Percentiles rank a stretch among this genome's conserved stretches.
phyloP scores from a whole-genome alignment of 176 grass and related monocot genomes.

The Aegilops bicornis region DNA sequence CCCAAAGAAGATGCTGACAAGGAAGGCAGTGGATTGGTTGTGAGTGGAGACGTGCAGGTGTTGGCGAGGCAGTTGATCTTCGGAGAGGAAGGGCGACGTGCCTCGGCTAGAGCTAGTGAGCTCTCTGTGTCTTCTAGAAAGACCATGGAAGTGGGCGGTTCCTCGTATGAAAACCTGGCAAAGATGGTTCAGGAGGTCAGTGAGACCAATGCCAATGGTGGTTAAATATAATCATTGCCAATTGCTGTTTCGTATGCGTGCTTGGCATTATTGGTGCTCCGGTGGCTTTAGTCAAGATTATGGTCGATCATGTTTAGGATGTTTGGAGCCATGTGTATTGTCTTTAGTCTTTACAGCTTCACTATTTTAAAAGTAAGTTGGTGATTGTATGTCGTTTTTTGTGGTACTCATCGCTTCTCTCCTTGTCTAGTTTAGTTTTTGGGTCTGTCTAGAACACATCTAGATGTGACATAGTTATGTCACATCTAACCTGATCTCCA shows the following conservation, averaged over 20 bases:
- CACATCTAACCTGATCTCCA: too few relatives aligned
- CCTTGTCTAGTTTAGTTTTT: too few relatives aligned
- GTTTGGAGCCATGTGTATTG: too few relatives aligned
- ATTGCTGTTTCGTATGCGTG: background rate
- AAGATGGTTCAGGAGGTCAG: conserved; percentile 32
- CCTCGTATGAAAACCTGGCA: conserved; percentile 30
- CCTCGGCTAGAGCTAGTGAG: background rate
- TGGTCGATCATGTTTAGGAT: too few relatives aligned
- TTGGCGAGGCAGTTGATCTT: conserved; percentile 27
- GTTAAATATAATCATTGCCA: background rate
- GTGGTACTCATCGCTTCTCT: too few relatives aligned
- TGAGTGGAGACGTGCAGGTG: conserved; percentile 17
- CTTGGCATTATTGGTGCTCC: background rate
- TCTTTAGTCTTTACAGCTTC: too few relatives aligned
- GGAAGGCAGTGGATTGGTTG: background rate
- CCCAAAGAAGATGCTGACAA: background rate
- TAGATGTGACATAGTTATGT: too few relatives aligned
- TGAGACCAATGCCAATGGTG: background rate
- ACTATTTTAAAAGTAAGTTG: too few relatives aligned
- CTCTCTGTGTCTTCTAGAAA: background rate
- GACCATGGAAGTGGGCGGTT: conserved; percentile 36
- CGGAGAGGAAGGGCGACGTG: conserved; percentile 30
- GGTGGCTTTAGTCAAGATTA: background rate
- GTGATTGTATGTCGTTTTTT: too few relatives aligned
- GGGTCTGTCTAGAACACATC: too few relatives aligned